phyloP scores from a whole-genome alignment of 345 rosid genomes.

The Camelina laxa region DNA sequence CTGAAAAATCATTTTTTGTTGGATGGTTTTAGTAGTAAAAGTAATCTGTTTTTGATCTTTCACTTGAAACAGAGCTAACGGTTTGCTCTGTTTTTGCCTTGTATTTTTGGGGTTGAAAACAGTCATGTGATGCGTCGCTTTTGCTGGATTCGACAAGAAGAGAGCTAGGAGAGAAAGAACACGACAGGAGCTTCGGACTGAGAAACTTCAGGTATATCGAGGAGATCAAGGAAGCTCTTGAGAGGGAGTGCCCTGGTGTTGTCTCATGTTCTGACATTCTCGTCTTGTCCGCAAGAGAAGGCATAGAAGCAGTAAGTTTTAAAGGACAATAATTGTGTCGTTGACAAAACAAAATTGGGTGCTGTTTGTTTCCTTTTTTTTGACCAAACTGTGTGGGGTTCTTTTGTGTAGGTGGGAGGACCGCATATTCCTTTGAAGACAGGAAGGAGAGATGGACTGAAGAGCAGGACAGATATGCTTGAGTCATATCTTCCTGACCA shows the following conservation, averaged over 20 bases:
- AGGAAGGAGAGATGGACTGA: slow-evolving; percentile 92
- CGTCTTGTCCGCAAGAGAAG: slow-evolving; percentile 87
- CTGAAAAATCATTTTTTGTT: too few species aligned
- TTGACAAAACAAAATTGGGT: slow-evolving; percentile 11
- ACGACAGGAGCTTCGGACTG: slow-evolving; percentile 92
- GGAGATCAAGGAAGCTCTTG: slow-evolving; percentile 87
- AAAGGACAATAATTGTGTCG: neutral
- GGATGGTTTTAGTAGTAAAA: too few species aligned
- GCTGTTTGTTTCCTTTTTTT: neutral
- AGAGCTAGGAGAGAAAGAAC: slow-evolving; percentile 90
- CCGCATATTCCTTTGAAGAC: slow-evolving; percentile 88
- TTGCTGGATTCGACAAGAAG: slow-evolving; percentile 96
- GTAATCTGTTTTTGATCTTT: neutral
- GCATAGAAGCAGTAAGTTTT: slow-evolving; percentile 67
- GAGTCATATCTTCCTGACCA: slow-evolving; percentile 90
- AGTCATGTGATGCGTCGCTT: slow-evolving; percentile 98
- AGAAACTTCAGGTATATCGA: slow-evolving; percentile 98
- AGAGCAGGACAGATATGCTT: slow-evolving; percentile 76
- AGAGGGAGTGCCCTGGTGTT: slow-evolving; percentile 93
- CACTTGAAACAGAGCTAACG: neutral
- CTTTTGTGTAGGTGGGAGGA: slow-evolving; percentile 75
- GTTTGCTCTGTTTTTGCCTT: slow-evolving; percentile 9
- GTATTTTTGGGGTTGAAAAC: neutral
- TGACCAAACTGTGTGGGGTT: slow-evolving; percentile 18
- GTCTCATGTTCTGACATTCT: slow-evolving; percentile 92